Evolutionary conservation across 768 basidiomycete genomes (phyloP), one percentile per base, ranked within the genome.

Genomic region (Rhizopogon salebrosus): DNA sequence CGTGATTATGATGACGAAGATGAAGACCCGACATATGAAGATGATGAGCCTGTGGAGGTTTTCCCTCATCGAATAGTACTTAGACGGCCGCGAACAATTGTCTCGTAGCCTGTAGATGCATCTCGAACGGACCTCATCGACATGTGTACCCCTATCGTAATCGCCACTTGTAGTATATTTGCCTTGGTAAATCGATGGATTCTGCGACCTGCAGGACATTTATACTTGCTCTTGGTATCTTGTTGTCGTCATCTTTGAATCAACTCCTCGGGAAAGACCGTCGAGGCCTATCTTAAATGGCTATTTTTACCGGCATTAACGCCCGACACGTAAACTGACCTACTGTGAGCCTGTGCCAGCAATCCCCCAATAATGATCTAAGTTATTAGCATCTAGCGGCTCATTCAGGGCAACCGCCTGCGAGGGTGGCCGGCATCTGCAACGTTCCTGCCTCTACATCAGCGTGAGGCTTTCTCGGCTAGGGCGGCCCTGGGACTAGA

Each of bases 1-100:
- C 38, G 18, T 22, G 20, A 51, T 4, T 63, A 57, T 7, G 50
- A 60, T 36, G 3, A 39, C 1, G 53, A 56, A 34, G 22, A 26
- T 8, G 53, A 20, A 37, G 51, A 52, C 36, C 34, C 48, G 13
- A 52, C 48, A 20, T 52, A 52, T 18, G 52, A 53, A 51, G 52
- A 53, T 4, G 49, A 53, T 26, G 52, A 53, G 23, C 22, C 20
- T 36, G 43, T 46, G 20, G 31, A 46, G 20, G 35, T 34, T 34
- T 6, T 23, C 1, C 45, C 31, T 5, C 31, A 1, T 8, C 20
- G 20, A 23, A 46, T 14, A 34, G 14, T 22, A 10, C 11, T 22
- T 14, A 23, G 45, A 34, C 45, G 45, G 20, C 20, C 22, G 14
- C 14, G 14, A 34, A 31, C 29, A 29, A 29, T 45, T 8, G 20